Evolutionary conservation across 441 rosid species (phyloP).

Genomic region (Croton laevigatus): DNA sequence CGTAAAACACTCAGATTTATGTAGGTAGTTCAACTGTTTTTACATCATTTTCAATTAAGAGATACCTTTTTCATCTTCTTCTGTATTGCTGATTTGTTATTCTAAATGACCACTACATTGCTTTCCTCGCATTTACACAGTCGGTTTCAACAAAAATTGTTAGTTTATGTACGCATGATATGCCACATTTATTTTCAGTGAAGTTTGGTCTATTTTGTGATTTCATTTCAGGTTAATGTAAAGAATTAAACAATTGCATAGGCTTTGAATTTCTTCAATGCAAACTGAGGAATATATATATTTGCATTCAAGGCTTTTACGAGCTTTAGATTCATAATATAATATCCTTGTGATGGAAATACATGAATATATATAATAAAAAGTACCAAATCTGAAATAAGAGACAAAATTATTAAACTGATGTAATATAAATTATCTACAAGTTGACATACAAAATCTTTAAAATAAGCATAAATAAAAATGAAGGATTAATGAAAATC

Average conservation of each 20-base stretch:
- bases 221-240: background rate
- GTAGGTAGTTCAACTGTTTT: background rate
- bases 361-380: too few species aligned
- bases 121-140: background rate
- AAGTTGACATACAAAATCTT: too few species aligned
- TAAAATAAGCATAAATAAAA: too few species aligned
- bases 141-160: background rate
- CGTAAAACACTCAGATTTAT: background rate
- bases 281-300: too few species aligned
- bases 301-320: too few species aligned
- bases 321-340: too few species aligned
- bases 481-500: too few species aligned
- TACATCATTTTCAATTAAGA: background rate
- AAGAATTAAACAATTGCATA: background rate
- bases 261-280: too few species aligned
- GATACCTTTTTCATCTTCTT: background rate
- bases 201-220: background rate
- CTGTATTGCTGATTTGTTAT: background rate
- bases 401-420: too few species aligned
- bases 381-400: too few species aligned
- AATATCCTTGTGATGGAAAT: too few species aligned
- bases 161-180: background rate
- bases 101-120: background rate
- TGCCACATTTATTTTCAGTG: background rate
- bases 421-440: too few species aligned